Percentiles rank a stretch among this genome's conserved stretches.
Conservation (phyloP, 345 rosid species). For the Citrus mangshanensis region DNA sequence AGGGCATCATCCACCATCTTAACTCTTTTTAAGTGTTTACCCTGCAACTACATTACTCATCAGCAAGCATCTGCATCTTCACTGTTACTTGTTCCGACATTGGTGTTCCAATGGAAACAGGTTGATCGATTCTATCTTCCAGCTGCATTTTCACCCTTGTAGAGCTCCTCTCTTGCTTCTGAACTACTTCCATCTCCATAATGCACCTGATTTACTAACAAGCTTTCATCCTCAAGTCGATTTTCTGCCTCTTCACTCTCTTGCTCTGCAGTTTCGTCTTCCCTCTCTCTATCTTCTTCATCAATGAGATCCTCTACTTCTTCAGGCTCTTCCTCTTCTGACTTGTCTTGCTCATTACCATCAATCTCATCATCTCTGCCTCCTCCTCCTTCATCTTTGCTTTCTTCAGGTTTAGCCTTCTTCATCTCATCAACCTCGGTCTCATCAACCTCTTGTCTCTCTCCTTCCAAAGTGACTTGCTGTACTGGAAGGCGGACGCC, state of each 20-base stretch:
- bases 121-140: not conserved
- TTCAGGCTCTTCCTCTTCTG: constrained; percentile 47
- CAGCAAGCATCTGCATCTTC: not conserved
- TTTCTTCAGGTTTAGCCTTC: constrained; percentile 26
- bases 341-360: constrained; percentile 39
- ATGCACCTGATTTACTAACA: constrained; percentile 13
- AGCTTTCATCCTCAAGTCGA: constrained; percentile 20
- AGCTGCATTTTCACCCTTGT: constrained; percentile 25
- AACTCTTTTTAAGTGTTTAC: not conserved
- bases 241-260: constrained; percentile 23
- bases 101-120: not conserved
- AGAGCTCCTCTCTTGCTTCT: constrained; percentile 18
- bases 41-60: not conserved
- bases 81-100: not conserved
- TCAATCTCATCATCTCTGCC: constrained; percentile 51
- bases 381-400: constrained; percentile 36
- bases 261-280: constrained; percentile 28
- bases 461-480: constrained; percentile 1
- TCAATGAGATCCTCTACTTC: constrained; percentile 60
- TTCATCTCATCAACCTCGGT: constrained; percentile 27
- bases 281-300: constrained; percentile 48
- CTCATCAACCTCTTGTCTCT: constrained; percentile 26
- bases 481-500: constrained; percentile 25
- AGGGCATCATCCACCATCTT: not conserved
- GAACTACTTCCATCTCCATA: constrained; percentile 6